phyloP scores from a whole-genome alignment of 1,284 basidiomycete species.

The Polyporus tsugae region DNA sequence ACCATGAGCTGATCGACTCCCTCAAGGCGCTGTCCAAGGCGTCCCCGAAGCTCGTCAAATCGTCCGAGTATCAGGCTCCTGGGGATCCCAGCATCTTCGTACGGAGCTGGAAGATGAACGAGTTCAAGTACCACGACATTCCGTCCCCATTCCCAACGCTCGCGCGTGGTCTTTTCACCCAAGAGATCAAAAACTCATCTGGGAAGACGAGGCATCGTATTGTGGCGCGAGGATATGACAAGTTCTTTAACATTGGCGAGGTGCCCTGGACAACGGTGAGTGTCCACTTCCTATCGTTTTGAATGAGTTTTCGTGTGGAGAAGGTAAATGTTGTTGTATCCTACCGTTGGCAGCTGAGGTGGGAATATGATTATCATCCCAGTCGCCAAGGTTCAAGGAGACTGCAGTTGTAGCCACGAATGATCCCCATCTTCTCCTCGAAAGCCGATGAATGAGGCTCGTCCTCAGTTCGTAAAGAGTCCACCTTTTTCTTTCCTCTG shows the following conservation, averaged over 20 bases:
- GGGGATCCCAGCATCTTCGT: conserved; percentile 62
- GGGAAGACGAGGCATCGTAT: conserved; percentile 66
- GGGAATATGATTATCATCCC: too few species aligned
- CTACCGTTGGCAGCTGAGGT: too few species aligned
- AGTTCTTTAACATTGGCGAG: conserved; percentile 98
- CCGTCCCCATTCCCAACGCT: conserved; percentile 93
- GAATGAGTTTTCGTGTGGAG: neutral
- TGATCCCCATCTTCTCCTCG: too few species aligned
- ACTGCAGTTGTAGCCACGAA: too few species aligned
- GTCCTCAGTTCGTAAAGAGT: too few species aligned
- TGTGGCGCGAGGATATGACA: conserved; percentile 94
- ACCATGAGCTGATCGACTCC: conserved; percentile 64
- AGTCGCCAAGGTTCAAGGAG: too few species aligned
- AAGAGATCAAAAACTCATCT: conserved; percentile 47
- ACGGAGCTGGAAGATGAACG: conserved; percentile 95
- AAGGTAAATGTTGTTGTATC: too few species aligned
- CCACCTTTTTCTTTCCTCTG: too few species aligned
- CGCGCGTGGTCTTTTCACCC: conserved; percentile 87
- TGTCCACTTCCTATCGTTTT: neutral
- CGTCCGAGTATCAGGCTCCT: conserved; percentile 60
- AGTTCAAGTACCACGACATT: conserved; percentile 90
- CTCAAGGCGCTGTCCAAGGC: conserved; percentile 60
- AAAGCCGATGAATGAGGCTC: too few species aligned
- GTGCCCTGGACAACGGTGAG: conserved; percentile 93
- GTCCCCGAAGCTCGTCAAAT: conserved; percentile 66